Base-by-base conservation (phyloP, 192 early-diverging fungal species). In the Coemansia interrupta region DNA sequence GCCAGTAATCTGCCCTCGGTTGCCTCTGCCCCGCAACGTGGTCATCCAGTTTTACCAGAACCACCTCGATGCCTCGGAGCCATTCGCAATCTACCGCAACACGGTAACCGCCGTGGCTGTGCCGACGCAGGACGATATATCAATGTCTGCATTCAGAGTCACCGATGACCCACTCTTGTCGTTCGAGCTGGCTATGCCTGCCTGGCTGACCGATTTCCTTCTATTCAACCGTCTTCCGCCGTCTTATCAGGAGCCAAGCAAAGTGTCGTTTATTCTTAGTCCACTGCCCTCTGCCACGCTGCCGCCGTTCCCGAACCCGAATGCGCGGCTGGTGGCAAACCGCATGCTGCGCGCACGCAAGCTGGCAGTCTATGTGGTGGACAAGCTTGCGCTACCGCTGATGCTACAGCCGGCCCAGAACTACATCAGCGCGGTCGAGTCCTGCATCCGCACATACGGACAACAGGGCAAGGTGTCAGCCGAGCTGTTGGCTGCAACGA, bases 271-370 rank as follows among this genome's bases (percentile, higher is more conserved):
- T 83, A 61, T 89, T 11, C 68, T 97, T 45, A 73, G 71, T 20
- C 88, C 92, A 14, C 78, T 84, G 42, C 78, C 81, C 28, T 74
- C 74, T 15, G 32, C 75, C 1, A 66, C 68, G 23, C 61, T 82
- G 48, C 68, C 74, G 17, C 53, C 67, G 53, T 67, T 78, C 42
- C 73, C 76, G 5, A 81, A 83, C 40, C 74, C 72, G 11, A 63
- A 55, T 51, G 81, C 83, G 6, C 82, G 91, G 5, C 73, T 99
- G 26, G 84, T 86, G 18, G 94, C 94, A 14, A 93, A 92, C 53
- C 79, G 93, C 24, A 91, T 96, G 84, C 74, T 99, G 38, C 82
- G 95, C 13, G 82, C 93, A 5, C 80, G 90, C 20, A 97, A 97
- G 67, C 77, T 99, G 26, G 55, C 90, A 5, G 71, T 82, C 15